These are phyloP conservation scores for Ophiocordyceps australis DNA, from an alignment of 2,329 filamentous ascomycete genomes.

Conservation along the genomic window DNA sequence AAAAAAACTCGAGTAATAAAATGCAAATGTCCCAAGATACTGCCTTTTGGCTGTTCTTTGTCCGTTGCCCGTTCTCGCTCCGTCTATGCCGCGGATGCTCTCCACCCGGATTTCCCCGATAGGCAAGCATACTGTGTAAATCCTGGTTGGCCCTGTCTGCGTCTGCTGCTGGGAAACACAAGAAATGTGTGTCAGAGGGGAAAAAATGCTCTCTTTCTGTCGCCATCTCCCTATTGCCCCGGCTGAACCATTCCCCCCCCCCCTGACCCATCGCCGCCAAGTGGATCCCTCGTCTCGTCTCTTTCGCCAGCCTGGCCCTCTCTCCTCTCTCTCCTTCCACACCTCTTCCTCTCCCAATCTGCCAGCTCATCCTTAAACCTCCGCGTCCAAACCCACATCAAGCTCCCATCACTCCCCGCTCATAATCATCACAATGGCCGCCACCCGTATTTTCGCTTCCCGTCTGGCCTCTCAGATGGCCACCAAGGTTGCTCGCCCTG, in stretches of 20 bases:
- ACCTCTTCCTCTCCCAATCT: conserved; percentile 9
- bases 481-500: conserved; percentile 62
- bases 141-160: too few relatives aligned
- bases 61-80: too few relatives aligned
- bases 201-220: too few relatives aligned
- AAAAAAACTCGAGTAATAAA: too few relatives aligned
- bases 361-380: conserved; percentile 13
- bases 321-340: conserved; percentile 21
- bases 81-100: too few relatives aligned
- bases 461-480: conserved; percentile 63
- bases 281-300: conserved; percentile 14
- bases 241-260: conserved; percentile 16
- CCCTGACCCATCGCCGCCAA: conserved; percentile 11
- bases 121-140: too few relatives aligned
- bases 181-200: too few relatives aligned
- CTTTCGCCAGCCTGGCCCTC: conserved; percentile 16
- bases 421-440: conserved; percentile 57
- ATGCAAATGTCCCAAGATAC: too few relatives aligned
- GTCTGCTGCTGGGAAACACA: too few relatives aligned
- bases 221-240: conserved; percentile 9
- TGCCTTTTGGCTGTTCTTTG: too few relatives aligned
- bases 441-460: conserved; percentile 59
- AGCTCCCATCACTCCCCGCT: conserved; percentile 8
- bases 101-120: too few relatives aligned
- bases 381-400: conserved; percentile 12